Evolutionary conservation across 139 green algal genomes (phyloP).

Genomic region (Chlorella sp.): DNA sequence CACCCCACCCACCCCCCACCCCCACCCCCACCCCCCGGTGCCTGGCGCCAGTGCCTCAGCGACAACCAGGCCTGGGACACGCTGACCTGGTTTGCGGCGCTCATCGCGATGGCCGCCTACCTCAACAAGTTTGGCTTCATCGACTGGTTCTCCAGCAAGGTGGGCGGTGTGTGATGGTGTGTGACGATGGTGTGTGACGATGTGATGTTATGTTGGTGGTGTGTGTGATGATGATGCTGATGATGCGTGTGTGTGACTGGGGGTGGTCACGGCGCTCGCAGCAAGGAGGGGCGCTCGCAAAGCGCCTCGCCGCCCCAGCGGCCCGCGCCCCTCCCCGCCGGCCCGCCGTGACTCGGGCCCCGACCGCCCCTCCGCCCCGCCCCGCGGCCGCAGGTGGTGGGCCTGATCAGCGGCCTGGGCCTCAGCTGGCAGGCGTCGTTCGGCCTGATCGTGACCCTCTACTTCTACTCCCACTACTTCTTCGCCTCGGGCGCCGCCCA

Average conservation of each 20-base stretch:
- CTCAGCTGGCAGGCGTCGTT: conserved; percentile 96
- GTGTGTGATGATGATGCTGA: too few relatives aligned
- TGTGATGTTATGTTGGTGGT: too few relatives aligned
- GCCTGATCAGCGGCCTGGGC: conserved; percentile 81
- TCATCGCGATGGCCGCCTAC: conserved; percentile 98
- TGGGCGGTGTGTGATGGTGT: conserved; percentile 2
- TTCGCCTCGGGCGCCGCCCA: conserved; percentile 97
- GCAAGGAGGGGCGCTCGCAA: too few relatives aligned
- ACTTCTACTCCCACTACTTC: conserved; percentile 99
- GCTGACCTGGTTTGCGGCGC: conserved; percentile 97
- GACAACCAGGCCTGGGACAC: conserved; percentile 95
- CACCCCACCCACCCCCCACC: too few relatives aligned
- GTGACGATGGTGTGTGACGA: too few relatives aligned
- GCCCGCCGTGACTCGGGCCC: too few relatives aligned
- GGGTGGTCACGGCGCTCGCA: too few relatives aligned
- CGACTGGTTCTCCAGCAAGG: conserved; percentile 90
- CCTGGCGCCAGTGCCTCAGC: conserved; percentile 80
- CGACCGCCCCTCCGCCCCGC: too few relatives aligned
- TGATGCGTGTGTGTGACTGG: too few relatives aligned
- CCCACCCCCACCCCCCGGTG: too few relatives aligned
- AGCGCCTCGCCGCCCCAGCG: too few relatives aligned
- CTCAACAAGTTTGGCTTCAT: conserved; percentile 99
- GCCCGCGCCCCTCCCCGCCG: too few relatives aligned
- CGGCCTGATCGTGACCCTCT: conserved; percentile 87
- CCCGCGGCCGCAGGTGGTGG: conserved; percentile 73